A percentile compares a stretch with the other conserved stretches of the same genome.
phyloP scores from a whole-genome alignment of 176 grass and related monocot species.

The Cenchrus fungigraminus region DNA sequence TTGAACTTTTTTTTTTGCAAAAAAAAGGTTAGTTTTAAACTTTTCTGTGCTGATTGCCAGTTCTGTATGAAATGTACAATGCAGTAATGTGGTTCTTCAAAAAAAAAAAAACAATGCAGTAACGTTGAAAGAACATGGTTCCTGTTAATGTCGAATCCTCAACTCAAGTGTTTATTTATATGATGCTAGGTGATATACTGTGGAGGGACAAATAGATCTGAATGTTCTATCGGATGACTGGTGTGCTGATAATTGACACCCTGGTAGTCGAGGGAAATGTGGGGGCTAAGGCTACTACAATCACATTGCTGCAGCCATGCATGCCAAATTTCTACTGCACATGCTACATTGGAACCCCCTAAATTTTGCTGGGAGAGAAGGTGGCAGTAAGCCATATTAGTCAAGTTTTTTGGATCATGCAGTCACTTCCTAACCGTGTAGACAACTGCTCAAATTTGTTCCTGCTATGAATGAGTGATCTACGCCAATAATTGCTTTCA shows the following conservation, averaged over 20 bases:
- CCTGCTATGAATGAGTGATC: neutral
- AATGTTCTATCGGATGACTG: constrained; percentile 37
- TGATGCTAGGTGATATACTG: neutral
- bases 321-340: constrained; percentile 28
- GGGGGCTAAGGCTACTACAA: neutral
- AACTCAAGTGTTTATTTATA: neutral
- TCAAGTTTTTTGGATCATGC: neutral
- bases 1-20: neutral
- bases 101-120: too few species aligned
- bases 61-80: neutral
- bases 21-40: neutral
- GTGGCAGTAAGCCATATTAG: neutral
- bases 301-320: neutral
- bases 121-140: neutral
- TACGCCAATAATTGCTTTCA: neutral
- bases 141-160: neutral
- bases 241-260: constrained; percentile 29
- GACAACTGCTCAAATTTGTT: neutral
- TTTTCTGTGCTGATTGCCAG: neutral
- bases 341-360: constrained; percentile 2
- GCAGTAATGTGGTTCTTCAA: neutral
- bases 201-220: constrained; percentile 6
- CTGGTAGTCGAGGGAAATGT: neutral
- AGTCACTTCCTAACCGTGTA: constrained; percentile 19
- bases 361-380: constrained; percentile 3